Evolutionary conservation across 352 stramenopile species (phyloP), one percentile per base, ranked within the genome.

Genomic region (Hyphochytrium catenoides): DNA sequence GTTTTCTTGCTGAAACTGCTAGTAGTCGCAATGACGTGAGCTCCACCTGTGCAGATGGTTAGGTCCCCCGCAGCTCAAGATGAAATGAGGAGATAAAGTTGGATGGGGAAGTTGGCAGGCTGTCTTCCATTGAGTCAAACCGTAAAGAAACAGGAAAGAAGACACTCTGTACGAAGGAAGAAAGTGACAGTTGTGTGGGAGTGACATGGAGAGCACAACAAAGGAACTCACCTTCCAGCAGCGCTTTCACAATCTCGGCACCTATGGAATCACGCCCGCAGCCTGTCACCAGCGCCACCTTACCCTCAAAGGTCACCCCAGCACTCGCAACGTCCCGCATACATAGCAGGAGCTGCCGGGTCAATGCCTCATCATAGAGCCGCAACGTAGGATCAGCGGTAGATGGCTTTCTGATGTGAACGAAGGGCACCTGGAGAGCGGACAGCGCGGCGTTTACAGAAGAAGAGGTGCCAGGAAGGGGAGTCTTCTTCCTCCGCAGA

Each of bases 191-290:
- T n/a, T n/a, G n/a, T n/a, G n/a, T n/a, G n/a, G n/a, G n/a, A n/a
- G n/a, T n/a, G n/a, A n/a, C n/a, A n/a, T n/a, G n/a, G n/a, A n/a
- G n/a, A n/a, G n/a, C n/a, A n/a, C n/a, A n/a, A n/a, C n/a, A n/a
- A n/a, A n/a, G n/a, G n/a, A n/a, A n/a, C n/a, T n/a, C n/a, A n/a
- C 72, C 72, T 46, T 83, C 64, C 9, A 86, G 45, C 21, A 86
- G 58, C 8, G 72, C 48, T 54, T 77, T 81, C 17, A 83, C 65
- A 4, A 86, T 50, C 41, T 84, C 68, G 0, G 57, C 62, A 32
- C 62, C 72, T 41, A 86, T 86, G 4, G 72, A 86, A 41, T 79
- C 74, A 32, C 57, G 55, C 8, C 72, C 72, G 37, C 68, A 82
- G 33, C 72, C 69, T 8, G 72, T 86, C 30, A 84, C 48, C n/a